phyloP scores from a whole-genome alignment of 768 basidiomycete species.

The Lactarius deliciosus region DNA sequence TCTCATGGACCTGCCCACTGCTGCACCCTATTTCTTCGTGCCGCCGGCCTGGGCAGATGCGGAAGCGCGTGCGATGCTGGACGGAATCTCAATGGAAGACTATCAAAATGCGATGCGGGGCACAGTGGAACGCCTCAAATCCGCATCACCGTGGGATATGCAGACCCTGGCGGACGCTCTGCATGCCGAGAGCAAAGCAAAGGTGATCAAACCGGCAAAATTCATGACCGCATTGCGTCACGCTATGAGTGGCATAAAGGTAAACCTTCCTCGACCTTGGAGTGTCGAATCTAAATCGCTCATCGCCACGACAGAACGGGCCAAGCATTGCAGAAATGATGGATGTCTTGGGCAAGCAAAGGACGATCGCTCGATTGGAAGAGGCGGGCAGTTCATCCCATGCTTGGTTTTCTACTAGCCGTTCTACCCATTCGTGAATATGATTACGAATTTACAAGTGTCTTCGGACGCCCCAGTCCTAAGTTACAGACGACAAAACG shows the following conservation, averaged over 20 bases:
- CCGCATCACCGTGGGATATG: constrained; percentile 40
- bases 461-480: constrained; percentile 4
- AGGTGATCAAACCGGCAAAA: constrained; percentile 45
- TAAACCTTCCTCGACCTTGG: constrained; percentile 32
- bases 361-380: constrained; percentile 33
- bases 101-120: constrained; percentile 42
- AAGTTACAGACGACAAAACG: constrained; percentile 12
- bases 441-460: constrained; percentile 8
- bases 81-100: constrained; percentile 41
- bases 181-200: constrained; percentile 44
- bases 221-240: constrained; percentile 76
- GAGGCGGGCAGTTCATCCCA: constrained; percentile 16
- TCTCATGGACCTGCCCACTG: constrained; percentile 64
- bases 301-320: constrained; percentile 32
- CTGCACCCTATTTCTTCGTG: constrained; percentile 77
- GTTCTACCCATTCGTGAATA: constrained; percentile 4
- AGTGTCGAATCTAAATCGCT: constrained; percentile 2
- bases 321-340: constrained; percentile 38
- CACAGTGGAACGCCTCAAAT: constrained; percentile 35
- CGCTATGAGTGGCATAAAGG: constrained; percentile 83
- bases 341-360: constrained; percentile 34
- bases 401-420: constrained; percentile 17
- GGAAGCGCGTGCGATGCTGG: constrained; percentile 56
- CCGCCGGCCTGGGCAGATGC: constrained; percentile 58
- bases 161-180: constrained; percentile 41